Evolutionary conservation across 306 rosid genomes (phyloP).

Genomic region (Begonia fuchsioides): DNA sequence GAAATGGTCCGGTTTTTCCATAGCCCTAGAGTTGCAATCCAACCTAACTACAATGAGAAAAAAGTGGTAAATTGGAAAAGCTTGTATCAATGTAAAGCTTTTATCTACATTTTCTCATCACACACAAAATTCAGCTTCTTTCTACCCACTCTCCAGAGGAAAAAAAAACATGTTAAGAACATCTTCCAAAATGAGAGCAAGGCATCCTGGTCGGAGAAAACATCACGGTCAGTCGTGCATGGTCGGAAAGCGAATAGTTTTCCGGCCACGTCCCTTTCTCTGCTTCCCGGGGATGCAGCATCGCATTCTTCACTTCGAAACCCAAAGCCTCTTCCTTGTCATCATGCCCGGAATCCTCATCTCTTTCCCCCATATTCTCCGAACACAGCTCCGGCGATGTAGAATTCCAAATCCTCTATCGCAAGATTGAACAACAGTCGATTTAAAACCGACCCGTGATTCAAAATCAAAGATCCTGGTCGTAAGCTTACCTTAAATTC

Average conservation of each 20-base stretch:
- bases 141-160: not conserved
- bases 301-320: conserved; percentile 60
- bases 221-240: conserved; percentile 47
- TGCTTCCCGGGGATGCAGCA: conserved; percentile 51
- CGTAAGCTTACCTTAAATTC: conserved; percentile 58
- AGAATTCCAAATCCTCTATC: conserved; percentile 55
- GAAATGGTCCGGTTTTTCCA: too few species aligned
- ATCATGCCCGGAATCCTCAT: conserved; percentile 11
- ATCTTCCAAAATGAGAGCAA: conserved; percentile 10
- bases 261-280: conserved; percentile 86
- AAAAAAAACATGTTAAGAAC: not conserved
- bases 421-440: conserved; percentile 12
- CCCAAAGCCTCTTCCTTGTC: conserved; percentile 34
- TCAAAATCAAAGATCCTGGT: not conserved
- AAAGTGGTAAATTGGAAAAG: too few species aligned
- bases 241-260: conserved; percentile 74
- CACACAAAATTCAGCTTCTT: not conserved
- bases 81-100: not conserved
- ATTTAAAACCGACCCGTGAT: not conserved
- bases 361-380: conserved; percentile 19
- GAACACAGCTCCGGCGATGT: conserved; percentile 24
- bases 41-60: too few species aligned
- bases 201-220: conserved; percentile 41
- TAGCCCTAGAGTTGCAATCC: too few species aligned
- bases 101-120: not conserved